Evolutionary conservation across 1,139 yeast species (phyloP).

Genomic region (Casaregolazyma lundiana): DNA sequence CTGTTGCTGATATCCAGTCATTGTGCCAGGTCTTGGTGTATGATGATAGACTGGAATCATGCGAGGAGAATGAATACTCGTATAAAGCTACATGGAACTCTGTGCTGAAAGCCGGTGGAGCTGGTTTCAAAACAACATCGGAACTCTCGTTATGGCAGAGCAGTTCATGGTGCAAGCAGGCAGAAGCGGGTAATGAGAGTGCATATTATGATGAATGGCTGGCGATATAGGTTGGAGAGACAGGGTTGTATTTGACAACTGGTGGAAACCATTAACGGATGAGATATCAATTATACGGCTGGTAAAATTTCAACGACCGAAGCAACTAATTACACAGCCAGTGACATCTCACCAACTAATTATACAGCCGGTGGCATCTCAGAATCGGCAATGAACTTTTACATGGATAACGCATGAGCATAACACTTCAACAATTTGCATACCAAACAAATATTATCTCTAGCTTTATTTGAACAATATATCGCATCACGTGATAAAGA

Average conservation of each 20-base stretch:
- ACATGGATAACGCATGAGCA: too few relatives aligned
- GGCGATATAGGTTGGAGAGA: conserved; percentile 4
- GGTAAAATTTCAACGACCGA: too few relatives aligned
- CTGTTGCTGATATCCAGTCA: conserved; percentile 66
- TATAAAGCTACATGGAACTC: conserved; percentile 54
- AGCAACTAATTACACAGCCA: too few relatives aligned
- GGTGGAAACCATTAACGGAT: too few relatives aligned
- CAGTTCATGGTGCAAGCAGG: neutral
- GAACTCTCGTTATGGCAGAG: neutral
- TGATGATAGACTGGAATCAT: conserved; percentile 78
- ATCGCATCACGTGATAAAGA: too few relatives aligned
- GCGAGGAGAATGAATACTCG: conserved; percentile 40
- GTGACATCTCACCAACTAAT: too few relatives aligned
- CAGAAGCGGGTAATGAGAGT: conserved; percentile 29
- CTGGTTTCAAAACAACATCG: conserved; percentile 4
- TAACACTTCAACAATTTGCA: too few relatives aligned
- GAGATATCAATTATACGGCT: too few relatives aligned
- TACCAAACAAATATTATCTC: neutral
- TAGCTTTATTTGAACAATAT: neutral
- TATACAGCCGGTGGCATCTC: too few relatives aligned
- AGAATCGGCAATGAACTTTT: too few relatives aligned
- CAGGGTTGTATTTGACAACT: too few relatives aligned
- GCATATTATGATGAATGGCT: conserved; percentile 36
- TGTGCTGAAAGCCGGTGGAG: conserved; percentile 44
- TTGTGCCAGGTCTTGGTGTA: conserved; percentile 82